Conservation (phyloP, 164 flowering plant genomes). For the Vitis riparia region DNA sequence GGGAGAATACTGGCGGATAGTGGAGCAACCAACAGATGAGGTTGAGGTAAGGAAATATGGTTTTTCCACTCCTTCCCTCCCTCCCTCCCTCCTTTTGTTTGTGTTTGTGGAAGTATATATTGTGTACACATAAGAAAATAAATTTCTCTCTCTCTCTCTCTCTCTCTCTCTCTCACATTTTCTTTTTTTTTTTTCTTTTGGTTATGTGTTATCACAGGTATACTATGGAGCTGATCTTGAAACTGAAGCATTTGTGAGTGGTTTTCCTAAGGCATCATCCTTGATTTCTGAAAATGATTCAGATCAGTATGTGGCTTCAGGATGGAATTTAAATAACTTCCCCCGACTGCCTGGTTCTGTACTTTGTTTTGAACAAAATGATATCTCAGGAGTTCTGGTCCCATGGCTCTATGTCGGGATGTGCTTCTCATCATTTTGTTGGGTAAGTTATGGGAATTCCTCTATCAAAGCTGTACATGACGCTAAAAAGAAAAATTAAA, state of each 20-base stretch:
- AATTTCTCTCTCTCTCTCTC: not conserved
- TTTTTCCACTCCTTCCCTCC: not conserved
- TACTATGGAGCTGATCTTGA: conserved; percentile 92
- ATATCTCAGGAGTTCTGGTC: conserved; percentile 87
- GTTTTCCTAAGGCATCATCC: conserved; percentile 64
- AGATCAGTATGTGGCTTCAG: conserved; percentile 57
- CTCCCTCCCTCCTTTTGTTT: not conserved
- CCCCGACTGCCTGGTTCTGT: conserved; percentile 85
- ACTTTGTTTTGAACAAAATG: conserved; percentile 64
- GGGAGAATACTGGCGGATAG: conserved; percentile 93
- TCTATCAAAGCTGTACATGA: not conserved
- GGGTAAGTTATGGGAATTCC: conserved; percentile 52
- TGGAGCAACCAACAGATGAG: conserved; percentile 80
- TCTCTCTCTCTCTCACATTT: not conserved
- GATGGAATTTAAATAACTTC: conserved; percentile 87
- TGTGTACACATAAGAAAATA: no score
- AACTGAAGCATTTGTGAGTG: conserved; percentile 76
- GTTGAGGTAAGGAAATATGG: conserved; percentile 56
- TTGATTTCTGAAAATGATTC: conserved; percentile 21
- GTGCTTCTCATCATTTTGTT: conserved; percentile 96
- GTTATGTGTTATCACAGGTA: conserved; percentile 40
- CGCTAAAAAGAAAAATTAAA: not conserved
- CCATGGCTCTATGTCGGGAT: conserved; percentile 95
- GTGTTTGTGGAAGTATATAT: no score
- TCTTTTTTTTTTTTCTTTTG: not conserved